These are phyloP conservation scores for Cochliopodium minus DNA, from an alignment of 208 protist species.

Conservation along the genomic window DNA sequence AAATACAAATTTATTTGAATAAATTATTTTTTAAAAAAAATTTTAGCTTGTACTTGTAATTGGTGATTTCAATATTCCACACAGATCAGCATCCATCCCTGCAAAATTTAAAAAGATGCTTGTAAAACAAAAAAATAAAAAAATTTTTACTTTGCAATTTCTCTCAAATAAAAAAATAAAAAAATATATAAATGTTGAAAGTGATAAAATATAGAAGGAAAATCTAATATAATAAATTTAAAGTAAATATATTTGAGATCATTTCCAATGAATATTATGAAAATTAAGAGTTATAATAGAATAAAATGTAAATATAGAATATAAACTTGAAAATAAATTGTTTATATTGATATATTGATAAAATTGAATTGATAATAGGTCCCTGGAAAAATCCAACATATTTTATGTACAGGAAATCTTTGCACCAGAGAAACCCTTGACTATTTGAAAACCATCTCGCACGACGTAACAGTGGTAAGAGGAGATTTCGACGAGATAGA, in stretches of 20 bases:
- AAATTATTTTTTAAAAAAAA: too few species aligned
- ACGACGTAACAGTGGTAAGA: constrained; percentile 79
- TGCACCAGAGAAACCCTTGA: constrained; percentile 73
- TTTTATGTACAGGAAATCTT: constrained; percentile 94
- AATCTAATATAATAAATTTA: too few species aligned
- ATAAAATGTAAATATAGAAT: neutral
- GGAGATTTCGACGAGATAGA: constrained; percentile 85
- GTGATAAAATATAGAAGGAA: too few species aligned
- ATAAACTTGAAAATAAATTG: too few species aligned
- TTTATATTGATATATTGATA: neutral
- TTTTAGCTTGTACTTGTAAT: constrained; percentile 87
- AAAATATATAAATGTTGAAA: too few species aligned
- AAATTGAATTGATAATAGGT: constrained; percentile 44
- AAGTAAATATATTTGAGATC: too few species aligned
- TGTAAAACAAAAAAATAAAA: constrained; percentile 25
- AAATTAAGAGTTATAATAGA: constrained; percentile 10
- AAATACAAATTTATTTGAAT: too few species aligned
- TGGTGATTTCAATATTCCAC: constrained; percentile 95
- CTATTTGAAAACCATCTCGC: constrained; percentile 77
- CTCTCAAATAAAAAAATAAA: constrained; percentile 4
- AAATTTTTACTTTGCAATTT: constrained; percentile 10
- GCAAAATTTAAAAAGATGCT: constrained; percentile 82
- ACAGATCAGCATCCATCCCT: constrained; percentile 71
- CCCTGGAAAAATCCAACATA: constrained; percentile 79
- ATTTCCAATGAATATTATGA: too few species aligned